Percentiles rank a stretch among this genome's conserved stretches.
Conservation (phyloP, 164 flowering plant species). For the Amborella trichopoda region DNA sequence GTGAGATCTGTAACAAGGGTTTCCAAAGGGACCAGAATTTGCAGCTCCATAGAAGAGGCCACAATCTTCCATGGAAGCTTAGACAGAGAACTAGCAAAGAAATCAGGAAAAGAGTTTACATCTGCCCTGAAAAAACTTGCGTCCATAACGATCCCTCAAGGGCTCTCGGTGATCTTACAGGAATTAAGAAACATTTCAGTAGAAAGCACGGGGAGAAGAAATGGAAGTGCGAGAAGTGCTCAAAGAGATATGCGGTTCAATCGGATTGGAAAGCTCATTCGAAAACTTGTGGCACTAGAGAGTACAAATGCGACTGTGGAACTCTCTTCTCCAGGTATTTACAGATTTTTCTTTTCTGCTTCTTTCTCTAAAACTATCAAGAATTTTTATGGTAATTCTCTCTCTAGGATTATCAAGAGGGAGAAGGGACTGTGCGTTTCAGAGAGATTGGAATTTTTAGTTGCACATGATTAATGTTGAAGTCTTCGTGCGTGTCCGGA, state of each 20-base stretch:
- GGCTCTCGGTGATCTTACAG: background rate
- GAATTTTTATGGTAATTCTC: too few relatives aligned
- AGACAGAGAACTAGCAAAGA: background rate
- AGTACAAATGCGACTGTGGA: background rate
- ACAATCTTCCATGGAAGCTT: constrained; percentile 1
- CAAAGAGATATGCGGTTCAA: constrained; percentile 1
- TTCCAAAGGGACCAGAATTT: constrained; percentile 1
- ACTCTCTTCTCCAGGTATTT: constrained; percentile 2
- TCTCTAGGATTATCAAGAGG: too few relatives aligned
- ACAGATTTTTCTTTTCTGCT: too few relatives aligned
- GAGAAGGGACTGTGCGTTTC: too few relatives aligned
- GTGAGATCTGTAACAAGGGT: constrained; percentile 1
- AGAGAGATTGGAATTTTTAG: too few relatives aligned
- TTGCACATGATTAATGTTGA: too few relatives aligned
- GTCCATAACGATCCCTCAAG: background rate
- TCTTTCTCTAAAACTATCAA: too few relatives aligned
- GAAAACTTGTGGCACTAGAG: background rate
- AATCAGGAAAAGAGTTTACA: background rate
- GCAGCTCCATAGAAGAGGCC: background rate
- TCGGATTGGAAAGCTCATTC: background rate
- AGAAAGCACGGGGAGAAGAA: background rate
- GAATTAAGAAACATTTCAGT: background rate
- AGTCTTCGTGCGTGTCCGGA: too few relatives aligned
- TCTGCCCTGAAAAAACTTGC: constrained; percentile 1
- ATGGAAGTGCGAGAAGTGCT: background rate